These are phyloP conservation scores for Corymbia citriodora DNA, from an alignment of 441 rosid species.

Conservation along the genomic window DNA sequence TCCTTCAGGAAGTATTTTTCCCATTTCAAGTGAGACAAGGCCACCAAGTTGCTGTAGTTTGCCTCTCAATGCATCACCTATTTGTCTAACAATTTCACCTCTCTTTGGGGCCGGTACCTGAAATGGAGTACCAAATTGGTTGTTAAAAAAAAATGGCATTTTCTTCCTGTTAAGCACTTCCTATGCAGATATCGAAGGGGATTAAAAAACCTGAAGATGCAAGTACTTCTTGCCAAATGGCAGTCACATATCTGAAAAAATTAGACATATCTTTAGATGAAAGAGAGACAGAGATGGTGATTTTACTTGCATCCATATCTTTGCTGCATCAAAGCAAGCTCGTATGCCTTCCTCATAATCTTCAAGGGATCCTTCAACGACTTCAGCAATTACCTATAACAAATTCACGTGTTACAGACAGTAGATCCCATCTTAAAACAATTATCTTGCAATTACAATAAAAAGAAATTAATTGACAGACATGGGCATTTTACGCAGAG, in stretches of 20 bases:
- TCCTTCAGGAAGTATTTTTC: constrained; percentile 95
- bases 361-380: constrained; percentile 67
- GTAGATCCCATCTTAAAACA: not conserved
- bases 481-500: not conserved
- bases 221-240: not conserved
- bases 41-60: constrained; percentile 82
- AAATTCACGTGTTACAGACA: not conserved
- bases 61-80: constrained; percentile 81
- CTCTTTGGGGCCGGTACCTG: constrained; percentile 98
- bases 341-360: constrained; percentile 79
- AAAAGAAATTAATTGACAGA: not conserved
- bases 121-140: not conserved
- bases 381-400: constrained; percentile 73
- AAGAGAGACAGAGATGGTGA: not conserved
- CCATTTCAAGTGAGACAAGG: constrained; percentile 96
- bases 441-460: not conserved
- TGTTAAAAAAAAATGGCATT: not conserved
- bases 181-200: not conserved
- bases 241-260: not conserved
- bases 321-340: constrained; percentile 83
- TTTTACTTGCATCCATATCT: constrained; percentile 83
- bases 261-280: not conserved
- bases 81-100: constrained; percentile 95
- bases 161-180: not conserved
- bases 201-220: not conserved